Base-by-base conservation (phyloP, 2,329 filamentous ascomycete species). In the Fusarium sp. region DNA sequence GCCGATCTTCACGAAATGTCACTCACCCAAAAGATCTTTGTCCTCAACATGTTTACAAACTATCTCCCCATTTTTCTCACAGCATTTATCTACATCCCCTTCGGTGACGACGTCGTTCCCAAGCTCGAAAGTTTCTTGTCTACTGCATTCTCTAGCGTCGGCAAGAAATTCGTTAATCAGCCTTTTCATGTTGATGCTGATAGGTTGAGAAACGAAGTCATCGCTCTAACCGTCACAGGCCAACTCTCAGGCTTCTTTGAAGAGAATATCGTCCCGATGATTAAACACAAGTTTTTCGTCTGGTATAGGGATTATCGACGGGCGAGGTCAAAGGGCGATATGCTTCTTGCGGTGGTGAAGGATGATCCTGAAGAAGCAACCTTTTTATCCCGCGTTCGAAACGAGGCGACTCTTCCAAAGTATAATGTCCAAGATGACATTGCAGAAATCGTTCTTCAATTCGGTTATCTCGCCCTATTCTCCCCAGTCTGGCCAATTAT, bases 31-130 rank as follows among this genome's bases (percentile, higher is more conserved):
- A 94, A 94, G 83, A 87, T 92, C 11, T 94, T 94, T 64, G 85
- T 93, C 37, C 87, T 95, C 77, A 93, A 92, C 83, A 93, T 94
- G 82, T 93, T 94, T 80, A 93, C 92, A 15, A 92, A 92, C 7
- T 95, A 94, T 77, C 85, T 94, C 2, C 91, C 91, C 1, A 91
- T 93, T 48, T 86, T 94, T 68, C 83, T 95, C 10, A 94, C 92
- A 0, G 92, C 92, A 0, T 95, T 94, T 75, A 87, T 95, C 55
- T 95, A 95, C 76, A 90, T 95, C 3, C 92, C 92, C 0, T 93
- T 93, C 69, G 92, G 91, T 32, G 86, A 86, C 46, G 79, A 88
- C 20, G 87, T 94, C 4, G 88, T 93, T 0, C 92, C 92, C 0
- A 88, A 89, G 73, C 84, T 94, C 1, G 88, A 93, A 70, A 73